Evolutionary conservation across 148 eudicot genomes (phyloP).

Genomic region (Persicaria maculosa): DNA sequence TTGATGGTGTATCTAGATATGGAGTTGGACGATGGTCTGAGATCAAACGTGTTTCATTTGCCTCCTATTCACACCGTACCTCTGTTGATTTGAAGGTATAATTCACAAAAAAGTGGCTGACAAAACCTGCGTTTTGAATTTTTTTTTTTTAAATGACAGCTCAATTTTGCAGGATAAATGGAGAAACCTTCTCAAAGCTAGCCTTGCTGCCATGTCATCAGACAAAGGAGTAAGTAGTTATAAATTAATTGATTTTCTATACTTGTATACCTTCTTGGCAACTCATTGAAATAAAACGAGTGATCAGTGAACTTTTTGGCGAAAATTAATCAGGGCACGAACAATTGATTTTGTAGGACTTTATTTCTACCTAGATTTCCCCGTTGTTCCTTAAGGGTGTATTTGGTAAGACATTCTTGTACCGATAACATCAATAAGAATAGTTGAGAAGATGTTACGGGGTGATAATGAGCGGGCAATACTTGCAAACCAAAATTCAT

Average conservation of each 20-base stretch:
- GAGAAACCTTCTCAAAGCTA: constrained; percentile 96
- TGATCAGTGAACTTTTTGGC: too few relatives aligned
- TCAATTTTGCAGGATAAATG: constrained; percentile 75
- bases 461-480: too few relatives aligned
- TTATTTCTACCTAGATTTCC: too few relatives aligned
- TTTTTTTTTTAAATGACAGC: background rate
- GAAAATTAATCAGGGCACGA: background rate
- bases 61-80: constrained; percentile 80
- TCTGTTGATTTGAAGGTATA: constrained; percentile 96
- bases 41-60: constrained; percentile 81
- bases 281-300: too few relatives aligned
- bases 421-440: too few relatives aligned
- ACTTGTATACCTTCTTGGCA: too few relatives aligned
- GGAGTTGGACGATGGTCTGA: constrained; percentile 99
- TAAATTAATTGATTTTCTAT: too few relatives aligned
- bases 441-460: too few relatives aligned
- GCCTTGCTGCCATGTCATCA: constrained; percentile 44
- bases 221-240: constrained; percentile 64
- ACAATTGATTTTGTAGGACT: background rate
- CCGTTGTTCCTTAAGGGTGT: too few relatives aligned
- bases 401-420: too few relatives aligned
- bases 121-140: background rate
- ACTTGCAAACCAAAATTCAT: too few relatives aligned
- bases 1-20: constrained; percentile 84
- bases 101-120: background rate